phyloP scores from a whole-genome alignment of 2,329 filamentous ascomycete genomes.

The Aureobasidium sp. region DNA sequence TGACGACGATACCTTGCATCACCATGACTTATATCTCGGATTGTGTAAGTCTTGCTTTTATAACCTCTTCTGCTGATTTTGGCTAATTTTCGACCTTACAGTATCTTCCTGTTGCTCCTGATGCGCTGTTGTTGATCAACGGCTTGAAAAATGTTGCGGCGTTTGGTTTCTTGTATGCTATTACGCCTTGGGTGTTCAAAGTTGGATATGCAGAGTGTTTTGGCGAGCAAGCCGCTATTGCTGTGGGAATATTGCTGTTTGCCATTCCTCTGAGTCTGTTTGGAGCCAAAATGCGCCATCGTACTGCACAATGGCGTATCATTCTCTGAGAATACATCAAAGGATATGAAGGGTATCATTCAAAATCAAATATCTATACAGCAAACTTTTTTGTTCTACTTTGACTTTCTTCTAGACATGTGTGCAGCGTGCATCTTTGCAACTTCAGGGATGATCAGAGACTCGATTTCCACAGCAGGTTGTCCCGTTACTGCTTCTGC shows the following conservation, averaged over 20 bases:
- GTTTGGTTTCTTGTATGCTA: conserved; percentile 39
- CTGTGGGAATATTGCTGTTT: conserved; percentile 26
- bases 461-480: conserved; percentile 78
- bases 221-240: conserved; percentile 30
- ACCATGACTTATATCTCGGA: conserved; percentile 39
- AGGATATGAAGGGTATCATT: not conserved
- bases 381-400: not conserved
- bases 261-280: conserved; percentile 25
- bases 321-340: conserved; percentile 20
- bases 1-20: conserved; percentile 34
- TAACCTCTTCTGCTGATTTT: not conserved
- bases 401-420: conserved; percentile 27
- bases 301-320: conserved; percentile 27
- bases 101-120: conserved; percentile 28
- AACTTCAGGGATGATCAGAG: conserved; percentile 82
- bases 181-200: conserved; percentile 34
- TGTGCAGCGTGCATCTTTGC: conserved; percentile 58
- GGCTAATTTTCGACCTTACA: not conserved
- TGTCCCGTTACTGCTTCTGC: conserved; percentile 26
- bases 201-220: conserved; percentile 29
- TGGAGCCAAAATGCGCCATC: conserved; percentile 26
- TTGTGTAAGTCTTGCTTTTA: conserved; percentile 13
- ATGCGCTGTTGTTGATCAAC: conserved; percentile 30
- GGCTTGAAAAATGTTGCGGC: conserved; percentile 37
- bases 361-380: not conserved